Evolutionary conservation across 441 rosid genomes (phyloP), one percentile per base, ranked within the genome.

Genomic region (Populus hybrid): DNA sequence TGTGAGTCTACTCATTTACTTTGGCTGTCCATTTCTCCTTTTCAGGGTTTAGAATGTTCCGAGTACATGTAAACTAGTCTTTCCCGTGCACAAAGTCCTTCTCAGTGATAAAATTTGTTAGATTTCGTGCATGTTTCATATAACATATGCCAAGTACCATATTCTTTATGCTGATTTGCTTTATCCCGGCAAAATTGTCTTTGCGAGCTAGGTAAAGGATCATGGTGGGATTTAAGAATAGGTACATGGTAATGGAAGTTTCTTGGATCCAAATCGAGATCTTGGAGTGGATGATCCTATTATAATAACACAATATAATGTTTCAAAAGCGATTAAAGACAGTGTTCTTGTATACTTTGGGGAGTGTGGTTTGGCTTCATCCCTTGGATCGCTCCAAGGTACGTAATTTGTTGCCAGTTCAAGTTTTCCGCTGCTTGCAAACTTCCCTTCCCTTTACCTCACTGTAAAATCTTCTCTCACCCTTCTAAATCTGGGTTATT

Each of bases 161-260:
- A 46, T 36, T 81, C 85, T 1, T 91, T 2, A 69, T 69, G 53
- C 67, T 69, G 67, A 57, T 71, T 71, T 35, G 4, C 30, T 65
- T 32, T 42, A 66, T 53, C 53, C 53, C 3, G 53, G 18, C 5
- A 14, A 46, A 46, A 46, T 21, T 53, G 66, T 71, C 63, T 38
- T 40, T 72, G 12, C 12, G 21, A 59, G 71, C 24, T 53, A 40
- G 80, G 67, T 61, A 11, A 64, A 32, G 72, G 72, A 79, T 78
- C 67, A 93, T 93, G 98, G 96, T 93, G 69, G 97, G 86, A 67
- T 93, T 93, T 50, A 92, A 93, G 84, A 95, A 93, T 74, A 84
- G 96, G 76, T 93, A 88, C 81, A 78, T 89, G 91, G 88, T 95
- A 42, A 84, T 91, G 90, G 97, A 95, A 84, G 86, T 89, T 2